Base-by-base conservation (phyloP, 1,139 yeast genomes). In the Kurtzmaniella quercitrusa region DNA sequence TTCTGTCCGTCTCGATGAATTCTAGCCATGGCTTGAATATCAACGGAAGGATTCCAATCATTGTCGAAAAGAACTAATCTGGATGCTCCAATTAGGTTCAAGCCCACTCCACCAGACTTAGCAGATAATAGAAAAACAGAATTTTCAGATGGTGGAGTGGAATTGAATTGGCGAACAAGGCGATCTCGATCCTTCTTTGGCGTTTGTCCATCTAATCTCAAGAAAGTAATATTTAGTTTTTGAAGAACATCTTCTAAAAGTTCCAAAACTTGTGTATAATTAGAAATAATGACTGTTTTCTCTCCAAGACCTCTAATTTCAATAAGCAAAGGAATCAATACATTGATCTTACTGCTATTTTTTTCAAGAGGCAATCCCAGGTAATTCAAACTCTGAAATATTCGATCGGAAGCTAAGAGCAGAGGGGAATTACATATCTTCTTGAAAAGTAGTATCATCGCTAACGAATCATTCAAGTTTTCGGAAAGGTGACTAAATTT, bases 21-120 rank as follows among this genome's bases (percentile, higher is more conserved):
- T 49, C 99, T 68, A 1, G 97, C 96, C 95, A 93, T 89, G 0
- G 98, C 96, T 61, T 93, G 99, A 25, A 86, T 63, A 60, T 93
- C 99, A 11, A 86, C 77, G 0, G 97, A 81, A 0, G 98, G 98
- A 52, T 94, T 93, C 96, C 96, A 88, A 57, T 90, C 97, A 48
- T 91, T 86, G 56, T 90, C 98, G 56, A 86, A 86, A 19, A 93
- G 64, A 2, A 93, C 75, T 31, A 93, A 66, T 25, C 98, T 69
- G 0, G 96, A 89, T 0, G 96, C 98, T 1, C 98, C 98, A 25
- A 88, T 76, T 34, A 93, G 68, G 56, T 93, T 94, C 37, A 93
- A 70, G 0, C 99, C 99, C 49, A 86, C 82, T 0, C 99, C 99
- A 2, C 99, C 99, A 3, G 96, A 83, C 58, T 90, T 89, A 0